phyloP scores from a whole-genome alignment of 257 asterid species.

The Solanum etuberosum region DNA sequence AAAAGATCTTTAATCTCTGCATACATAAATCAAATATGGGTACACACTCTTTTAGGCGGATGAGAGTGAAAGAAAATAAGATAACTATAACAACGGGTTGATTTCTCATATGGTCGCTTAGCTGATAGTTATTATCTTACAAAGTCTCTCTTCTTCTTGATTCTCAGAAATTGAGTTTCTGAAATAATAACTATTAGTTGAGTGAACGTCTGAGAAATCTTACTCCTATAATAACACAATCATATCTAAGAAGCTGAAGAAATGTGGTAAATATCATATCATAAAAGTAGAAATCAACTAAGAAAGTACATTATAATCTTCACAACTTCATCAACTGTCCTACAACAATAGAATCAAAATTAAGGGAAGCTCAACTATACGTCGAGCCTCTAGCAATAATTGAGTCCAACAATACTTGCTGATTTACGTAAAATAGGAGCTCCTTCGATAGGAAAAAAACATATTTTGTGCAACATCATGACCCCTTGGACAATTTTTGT shows the following conservation, averaged over 20 bases:
- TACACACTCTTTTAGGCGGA: background rate
- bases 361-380: background rate
- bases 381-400: background rate
- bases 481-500: conserved; percentile 38
- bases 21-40: too few relatives aligned
- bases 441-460: background rate
- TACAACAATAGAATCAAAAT: background rate
- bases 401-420: background rate
- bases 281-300: background rate
- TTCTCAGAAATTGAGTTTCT: background rate
- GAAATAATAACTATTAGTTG: background rate
- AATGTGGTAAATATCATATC: background rate
- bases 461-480: conserved; percentile 11
- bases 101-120: background rate
- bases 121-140: too few relatives aligned
- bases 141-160: background rate
- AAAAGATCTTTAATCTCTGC: too few relatives aligned
- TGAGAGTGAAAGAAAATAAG: background rate
- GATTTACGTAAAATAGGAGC: background rate
- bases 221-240: background rate
- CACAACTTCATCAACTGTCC: background rate
- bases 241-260: background rate
- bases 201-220: background rate
- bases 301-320: background rate
- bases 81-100: background rate